A percentile compares a stretch with the other conserved stretches of the same genome.
Conservation (phyloP, 1,284 basidiomycete genomes). For the Cutaneotrichosporon cutaneum region DNA sequence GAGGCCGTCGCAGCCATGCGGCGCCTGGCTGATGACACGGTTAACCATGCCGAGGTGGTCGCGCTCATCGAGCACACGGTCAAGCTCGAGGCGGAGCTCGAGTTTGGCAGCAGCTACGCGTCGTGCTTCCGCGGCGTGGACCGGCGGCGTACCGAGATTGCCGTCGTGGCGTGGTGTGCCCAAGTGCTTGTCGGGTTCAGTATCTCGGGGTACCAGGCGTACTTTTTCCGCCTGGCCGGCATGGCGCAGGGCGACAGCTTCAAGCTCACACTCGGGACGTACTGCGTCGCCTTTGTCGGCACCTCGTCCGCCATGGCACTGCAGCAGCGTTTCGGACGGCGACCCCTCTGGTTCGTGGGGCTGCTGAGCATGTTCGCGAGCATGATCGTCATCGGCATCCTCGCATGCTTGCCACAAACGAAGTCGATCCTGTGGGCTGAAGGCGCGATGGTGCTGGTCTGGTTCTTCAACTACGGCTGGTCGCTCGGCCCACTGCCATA, state of each 20-base stretch:
- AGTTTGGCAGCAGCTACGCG: slow-evolving; percentile 26
- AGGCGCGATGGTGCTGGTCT: slow-evolving; percentile 25
- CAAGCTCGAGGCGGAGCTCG: slow-evolving; percentile 32
- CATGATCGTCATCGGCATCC: slow-evolving; percentile 53
- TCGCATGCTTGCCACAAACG: slow-evolving; percentile 28
- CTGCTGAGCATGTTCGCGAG: slow-evolving; percentile 48
- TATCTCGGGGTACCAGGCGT: slow-evolving; percentile 24
- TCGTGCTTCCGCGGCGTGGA: slow-evolving; percentile 35
- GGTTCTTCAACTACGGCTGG: slow-evolving; percentile 31
- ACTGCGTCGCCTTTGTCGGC: slow-evolving; percentile 9
- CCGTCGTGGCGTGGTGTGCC: slow-evolving; percentile 11
- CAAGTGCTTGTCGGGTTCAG: slow-evolving; percentile 7
- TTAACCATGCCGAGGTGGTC: slow-evolving; percentile 30
- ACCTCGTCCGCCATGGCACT: slow-evolving; percentile 5
- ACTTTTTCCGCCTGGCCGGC: slow-evolving; percentile 52
- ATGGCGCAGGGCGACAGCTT: slow-evolving; percentile 8
- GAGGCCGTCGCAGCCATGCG: slow-evolving; percentile 35
- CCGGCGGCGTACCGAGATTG: slow-evolving; percentile 40
- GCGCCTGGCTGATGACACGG: slow-evolving; percentile 32
- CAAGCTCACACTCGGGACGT: slow-evolving; percentile 13
- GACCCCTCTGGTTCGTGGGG: slow-evolving; percentile 53
- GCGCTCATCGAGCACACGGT: slow-evolving; percentile 44
- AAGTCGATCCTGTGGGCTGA: slow-evolving; percentile 15
- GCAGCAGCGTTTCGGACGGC: slow-evolving; percentile 37
- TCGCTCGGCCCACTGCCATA: slow-evolving; percentile 36